Conservation (phyloP, 805 yeast species). For the Barnettozyma sp. region DNA sequence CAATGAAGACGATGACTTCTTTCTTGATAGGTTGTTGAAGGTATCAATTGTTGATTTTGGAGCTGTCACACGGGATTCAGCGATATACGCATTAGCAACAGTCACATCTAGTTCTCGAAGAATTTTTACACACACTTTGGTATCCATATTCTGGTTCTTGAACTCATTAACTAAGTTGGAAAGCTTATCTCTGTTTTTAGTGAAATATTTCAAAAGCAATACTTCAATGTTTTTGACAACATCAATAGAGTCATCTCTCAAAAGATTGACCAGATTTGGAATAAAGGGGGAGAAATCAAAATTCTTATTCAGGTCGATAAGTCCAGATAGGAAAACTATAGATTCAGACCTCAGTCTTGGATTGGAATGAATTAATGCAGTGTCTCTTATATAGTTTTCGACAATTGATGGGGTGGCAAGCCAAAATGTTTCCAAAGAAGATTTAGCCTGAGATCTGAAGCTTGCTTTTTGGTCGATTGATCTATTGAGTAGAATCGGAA, state of each 20-base stretch:
- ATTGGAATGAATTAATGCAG: conserved; percentile 37
- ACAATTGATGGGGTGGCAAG: conserved; percentile 42
- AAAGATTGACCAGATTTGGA: conserved; percentile 23
- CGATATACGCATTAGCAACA: conserved; percentile 16
- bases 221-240: conserved; percentile 24
- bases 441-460: conserved; percentile 38
- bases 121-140: conserved; percentile 13
- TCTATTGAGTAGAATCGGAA: conserved; percentile 46
- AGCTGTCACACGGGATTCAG: conserved; percentile 10
- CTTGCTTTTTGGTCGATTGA: conserved; percentile 36
- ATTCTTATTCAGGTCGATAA: conserved; percentile 31
- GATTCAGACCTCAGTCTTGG: conserved; percentile 36
- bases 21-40: conserved; percentile 17
- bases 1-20: conserved; percentile 4
- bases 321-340: conserved; percentile 37
- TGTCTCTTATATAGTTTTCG: conserved; percentile 37
- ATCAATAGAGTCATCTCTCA: conserved; percentile 22
- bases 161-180: conserved; percentile 18
- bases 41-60: conserved; percentile 23
- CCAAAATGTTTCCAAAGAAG: conserved; percentile 50
- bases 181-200: conserved; percentile 15
- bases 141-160: conserved; percentile 19
- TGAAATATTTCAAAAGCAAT: conserved; percentile 21
- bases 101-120: conserved; percentile 19
- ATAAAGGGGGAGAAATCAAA: conserved; percentile 27